These are phyloP conservation scores for Gaeumannomyces sp. DNA, from an alignment of 2,329 filamentous ascomycete genomes.

Conservation along the genomic window DNA sequence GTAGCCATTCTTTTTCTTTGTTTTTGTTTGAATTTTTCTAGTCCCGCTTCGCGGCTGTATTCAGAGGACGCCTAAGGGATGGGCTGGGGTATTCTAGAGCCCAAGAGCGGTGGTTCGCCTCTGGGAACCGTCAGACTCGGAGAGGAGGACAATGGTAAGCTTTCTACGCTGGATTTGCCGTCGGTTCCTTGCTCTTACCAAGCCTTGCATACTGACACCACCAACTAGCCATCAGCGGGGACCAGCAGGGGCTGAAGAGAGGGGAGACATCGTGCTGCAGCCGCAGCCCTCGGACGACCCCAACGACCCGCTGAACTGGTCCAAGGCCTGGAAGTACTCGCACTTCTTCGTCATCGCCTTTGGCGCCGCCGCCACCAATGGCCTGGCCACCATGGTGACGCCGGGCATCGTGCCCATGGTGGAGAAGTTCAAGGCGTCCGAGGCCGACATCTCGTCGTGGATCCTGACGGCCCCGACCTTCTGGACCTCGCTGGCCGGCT, in stretches of 20 bases:
- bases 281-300: constrained; percentile 89
- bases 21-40: not conserved
- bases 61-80: not conserved
- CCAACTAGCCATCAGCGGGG: not conserved
- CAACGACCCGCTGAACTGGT: constrained; percentile 80
- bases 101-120: not conserved
- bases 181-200: too few species aligned
- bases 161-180: not conserved
- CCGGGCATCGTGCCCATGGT: constrained; percentile 8
- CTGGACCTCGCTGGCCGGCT: constrained; percentile 11
- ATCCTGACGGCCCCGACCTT: constrained; percentile 7
- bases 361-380: constrained; percentile 3
- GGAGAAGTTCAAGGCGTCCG: not conserved
- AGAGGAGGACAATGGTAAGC: not conserved
- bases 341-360: constrained; percentile 8
- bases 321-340: not conserved
- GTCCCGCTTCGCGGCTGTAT: not conserved
- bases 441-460: constrained; percentile 4
- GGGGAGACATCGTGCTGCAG: constrained; percentile 58
- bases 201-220: not conserved
- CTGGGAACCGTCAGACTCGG: constrained; percentile 5
- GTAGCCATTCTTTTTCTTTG: not conserved
- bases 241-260: not conserved
- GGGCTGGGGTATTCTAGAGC: constrained; percentile 5
- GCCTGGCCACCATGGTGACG: constrained; percentile 5